Evolutionary conservation across 2,329 filamentous ascomycete species (phyloP).

Genomic region (Fusarium sp.): DNA sequence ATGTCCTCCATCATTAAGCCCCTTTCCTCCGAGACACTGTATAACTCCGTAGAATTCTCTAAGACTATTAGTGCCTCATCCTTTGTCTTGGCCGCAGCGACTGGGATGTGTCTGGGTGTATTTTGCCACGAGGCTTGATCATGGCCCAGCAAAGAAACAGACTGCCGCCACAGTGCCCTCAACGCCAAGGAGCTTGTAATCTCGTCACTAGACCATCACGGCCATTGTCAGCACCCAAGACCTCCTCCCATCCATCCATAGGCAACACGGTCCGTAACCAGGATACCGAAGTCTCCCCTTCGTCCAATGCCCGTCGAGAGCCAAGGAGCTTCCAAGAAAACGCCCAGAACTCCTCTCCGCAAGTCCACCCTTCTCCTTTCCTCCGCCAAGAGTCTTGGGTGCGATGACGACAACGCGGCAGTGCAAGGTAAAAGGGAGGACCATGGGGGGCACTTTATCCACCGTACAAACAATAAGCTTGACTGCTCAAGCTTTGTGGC

Average conservation of each 20-base stretch:
- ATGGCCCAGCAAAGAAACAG: neutral
- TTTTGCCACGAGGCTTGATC: neutral
- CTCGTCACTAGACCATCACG: neutral
- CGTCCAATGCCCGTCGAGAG: slow-evolving; percentile 2
- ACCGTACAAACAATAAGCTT: slow-evolving; percentile 29
- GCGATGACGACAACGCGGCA: slow-evolving; percentile 43
- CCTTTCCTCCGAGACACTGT: neutral
- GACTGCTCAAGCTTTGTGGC: slow-evolving; percentile 39
- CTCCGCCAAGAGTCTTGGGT: slow-evolving; percentile 41
- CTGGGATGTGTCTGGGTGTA: neutral
- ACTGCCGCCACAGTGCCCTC: neutral
- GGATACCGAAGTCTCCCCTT: neutral
- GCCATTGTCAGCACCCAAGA: neutral
- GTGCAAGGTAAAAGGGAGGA: slow-evolving; percentile 32
- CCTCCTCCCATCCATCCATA: neutral
- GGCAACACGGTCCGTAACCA: neutral
- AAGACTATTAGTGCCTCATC: neutral
- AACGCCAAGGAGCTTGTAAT: neutral
- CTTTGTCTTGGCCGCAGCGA: neutral
- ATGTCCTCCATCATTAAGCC: neutral
- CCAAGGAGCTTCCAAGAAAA: slow-evolving; percentile 24
- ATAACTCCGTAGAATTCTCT: neutral
- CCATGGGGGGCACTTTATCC: neutral
- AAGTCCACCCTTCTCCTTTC: slow-evolving; percentile 9
- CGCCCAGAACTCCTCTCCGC: slow-evolving; percentile 23